A percentile compares a stretch with the other conserved stretches of the same genome.
Conservation (phyloP, 108 stramenopile genomes). For the Chaetoceros tenuissimus region DNA sequence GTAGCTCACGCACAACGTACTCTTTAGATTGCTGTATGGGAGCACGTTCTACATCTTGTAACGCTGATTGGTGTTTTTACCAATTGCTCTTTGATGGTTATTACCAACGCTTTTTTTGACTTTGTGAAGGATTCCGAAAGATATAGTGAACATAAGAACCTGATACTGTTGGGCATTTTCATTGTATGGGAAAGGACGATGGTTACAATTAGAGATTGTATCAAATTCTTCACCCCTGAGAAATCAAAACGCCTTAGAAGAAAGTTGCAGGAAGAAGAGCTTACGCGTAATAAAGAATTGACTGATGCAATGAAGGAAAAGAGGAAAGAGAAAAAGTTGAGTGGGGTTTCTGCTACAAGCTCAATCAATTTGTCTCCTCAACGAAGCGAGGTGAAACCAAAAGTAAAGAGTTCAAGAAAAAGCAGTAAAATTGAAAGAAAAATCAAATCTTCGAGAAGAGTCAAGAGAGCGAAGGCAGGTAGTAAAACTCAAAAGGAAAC, state of each 20-base stretch:
- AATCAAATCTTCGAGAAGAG: background rate
- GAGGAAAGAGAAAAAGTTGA: background rate
- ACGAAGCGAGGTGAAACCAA: background rate
- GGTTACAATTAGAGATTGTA: constrained; percentile 80
- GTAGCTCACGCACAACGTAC: constrained; percentile 6
- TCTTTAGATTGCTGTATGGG: constrained; percentile 86
- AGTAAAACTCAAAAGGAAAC: background rate
- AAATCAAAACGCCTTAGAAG: background rate
- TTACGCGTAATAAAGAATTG: background rate
- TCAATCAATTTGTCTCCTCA: background rate
- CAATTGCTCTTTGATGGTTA: constrained; percentile 91
- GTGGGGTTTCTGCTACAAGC: background rate
- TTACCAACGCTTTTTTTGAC: constrained; percentile 65
- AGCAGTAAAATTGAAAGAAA: background rate
- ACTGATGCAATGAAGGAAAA: background rate
- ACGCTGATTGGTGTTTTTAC: constrained; percentile 91
- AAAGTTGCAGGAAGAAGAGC: background rate
- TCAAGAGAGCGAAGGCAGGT: background rate
- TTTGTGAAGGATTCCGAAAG: constrained; percentile 30
- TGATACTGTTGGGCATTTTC: constrained; percentile 63
- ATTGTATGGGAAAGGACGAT: constrained; percentile 85
- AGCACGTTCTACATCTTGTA: constrained; percentile 91
- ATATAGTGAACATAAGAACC: background rate
- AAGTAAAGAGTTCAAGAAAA: background rate
- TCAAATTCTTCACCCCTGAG: constrained; percentile 24